Conservation (phyloP, 768 basidiomycete genomes). For the Termitomyces sp. region DNA sequence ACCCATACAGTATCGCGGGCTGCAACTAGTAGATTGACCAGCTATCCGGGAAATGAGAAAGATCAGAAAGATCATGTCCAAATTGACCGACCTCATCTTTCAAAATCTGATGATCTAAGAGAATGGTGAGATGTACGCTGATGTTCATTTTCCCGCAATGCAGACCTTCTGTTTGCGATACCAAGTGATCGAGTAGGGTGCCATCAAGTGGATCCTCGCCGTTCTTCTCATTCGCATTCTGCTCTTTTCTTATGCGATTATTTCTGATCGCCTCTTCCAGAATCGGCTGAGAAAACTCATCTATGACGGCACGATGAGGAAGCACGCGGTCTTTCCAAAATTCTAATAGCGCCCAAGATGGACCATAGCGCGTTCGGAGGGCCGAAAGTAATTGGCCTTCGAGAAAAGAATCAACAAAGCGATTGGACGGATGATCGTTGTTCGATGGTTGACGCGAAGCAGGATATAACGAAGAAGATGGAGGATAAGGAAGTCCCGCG, state of each 20-base stretch:
- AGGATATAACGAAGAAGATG: slow-evolving; percentile 18
- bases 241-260: slow-evolving; percentile 19
- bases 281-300: slow-evolving; percentile 49
- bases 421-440: slow-evolving; percentile 25
- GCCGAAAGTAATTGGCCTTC: slow-evolving; percentile 38
- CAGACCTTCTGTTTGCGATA: slow-evolving; percentile 48
- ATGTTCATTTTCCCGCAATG: background rate
- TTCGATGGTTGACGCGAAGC: slow-evolving; percentile 8
- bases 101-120: slow-evolving; percentile 14
- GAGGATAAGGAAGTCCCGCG: slow-evolving; percentile 43
- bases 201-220: slow-evolving; percentile 22
- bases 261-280: slow-evolving; percentile 39
- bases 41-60: background rate
- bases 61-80: background rate
- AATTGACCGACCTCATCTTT: slow-evolving; percentile 16
- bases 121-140: background rate
- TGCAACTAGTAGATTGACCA: slow-evolving; percentile 36
- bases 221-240: background rate
- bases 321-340: slow-evolving; percentile 43
- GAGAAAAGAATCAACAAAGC: slow-evolving; percentile 44
- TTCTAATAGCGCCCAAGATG: slow-evolving; percentile 47
- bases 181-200: slow-evolving; percentile 46
- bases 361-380: slow-evolving; percentile 33
- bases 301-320: slow-evolving; percentile 39
- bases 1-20: slow-evolving; percentile 35